Conservation (phyloP, 2,329 filamentous ascomycete species). For the Coleophoma crateriformis region DNA sequence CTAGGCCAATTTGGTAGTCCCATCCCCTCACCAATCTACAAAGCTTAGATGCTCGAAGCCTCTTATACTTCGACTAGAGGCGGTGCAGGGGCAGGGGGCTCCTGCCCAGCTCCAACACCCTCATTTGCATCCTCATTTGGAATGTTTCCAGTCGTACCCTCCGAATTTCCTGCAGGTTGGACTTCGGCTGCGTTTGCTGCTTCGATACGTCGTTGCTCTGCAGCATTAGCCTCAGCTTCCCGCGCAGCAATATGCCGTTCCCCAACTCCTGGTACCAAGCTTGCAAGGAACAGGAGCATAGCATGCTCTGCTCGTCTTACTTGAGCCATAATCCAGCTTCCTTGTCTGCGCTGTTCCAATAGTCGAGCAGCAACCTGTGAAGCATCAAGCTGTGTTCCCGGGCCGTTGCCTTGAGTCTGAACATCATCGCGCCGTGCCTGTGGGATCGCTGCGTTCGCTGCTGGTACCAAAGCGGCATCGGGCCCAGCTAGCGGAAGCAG, state of each 20-base stretch:
- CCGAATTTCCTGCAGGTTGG: no score
- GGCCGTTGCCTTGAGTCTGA: conserved; percentile 2
- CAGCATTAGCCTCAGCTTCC: conserved; percentile 23
- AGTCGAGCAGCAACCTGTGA: conserved; percentile 48
- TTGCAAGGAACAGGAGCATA: conserved; percentile 58
- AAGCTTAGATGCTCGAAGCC: no score
- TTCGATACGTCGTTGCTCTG: conserved; percentile 16
- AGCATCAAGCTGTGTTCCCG: conserved; percentile 33
- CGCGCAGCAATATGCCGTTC: conserved; percentile 51
- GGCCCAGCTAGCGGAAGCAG: conserved; percentile 48
- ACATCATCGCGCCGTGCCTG: conserved; percentile 18
- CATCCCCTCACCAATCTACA: no score
- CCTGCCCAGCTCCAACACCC: no score
- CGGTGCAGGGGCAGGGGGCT: no score
- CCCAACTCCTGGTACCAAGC: conserved; percentile 59
- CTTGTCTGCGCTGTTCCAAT: conserved; percentile 37
- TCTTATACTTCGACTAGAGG: no score
- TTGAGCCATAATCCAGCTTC: conserved; percentile 43
- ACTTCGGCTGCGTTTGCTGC: conserved; percentile 12
- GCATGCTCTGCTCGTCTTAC: conserved; percentile 52
- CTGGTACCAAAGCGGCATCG: conserved; percentile 23
- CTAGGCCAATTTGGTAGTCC: no score
- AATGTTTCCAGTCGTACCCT: no score
- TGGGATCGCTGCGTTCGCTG: conserved; percentile 25
- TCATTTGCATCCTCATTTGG: no score